phyloP scores from a whole-genome alignment of 129 eudicot species.

The Deinandra increscens region DNA sequence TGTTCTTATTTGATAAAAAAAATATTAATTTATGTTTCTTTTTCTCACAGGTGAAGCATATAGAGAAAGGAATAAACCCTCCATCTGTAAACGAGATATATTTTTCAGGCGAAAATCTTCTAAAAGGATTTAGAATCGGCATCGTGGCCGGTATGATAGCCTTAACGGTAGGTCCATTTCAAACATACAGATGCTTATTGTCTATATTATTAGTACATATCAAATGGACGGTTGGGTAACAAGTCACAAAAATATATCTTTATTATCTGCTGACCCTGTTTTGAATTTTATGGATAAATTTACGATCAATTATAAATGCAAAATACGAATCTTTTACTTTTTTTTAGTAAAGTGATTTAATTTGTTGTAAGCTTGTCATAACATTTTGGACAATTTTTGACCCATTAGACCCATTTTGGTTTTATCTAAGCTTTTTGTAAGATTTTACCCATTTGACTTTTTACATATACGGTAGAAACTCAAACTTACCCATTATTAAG shows the following conservation, averaged over 20 bases:
- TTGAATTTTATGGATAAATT: neutral
- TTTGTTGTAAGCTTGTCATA: neutral
- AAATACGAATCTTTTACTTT: neutral
- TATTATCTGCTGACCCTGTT: neutral
- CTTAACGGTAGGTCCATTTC: slow-evolving; percentile 50
- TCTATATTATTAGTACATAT: neutral
- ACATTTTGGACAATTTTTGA: neutral
- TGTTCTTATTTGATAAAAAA: neutral
- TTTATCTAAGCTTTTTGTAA: neutral
- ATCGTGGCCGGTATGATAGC: slow-evolving; percentile 76
- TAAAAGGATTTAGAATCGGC: slow-evolving; percentile 60
- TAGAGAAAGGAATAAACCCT: slow-evolving; percentile 69
- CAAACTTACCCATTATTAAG: neutral
- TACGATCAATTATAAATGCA: too few species aligned
- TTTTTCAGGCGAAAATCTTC: slow-evolving; percentile 56
- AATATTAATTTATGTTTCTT: neutral
- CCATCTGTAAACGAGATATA: slow-evolving; percentile 55
- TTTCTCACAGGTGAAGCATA: slow-evolving; percentile 48
- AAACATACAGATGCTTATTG: neutral
- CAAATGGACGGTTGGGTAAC: neutral
- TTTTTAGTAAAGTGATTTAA: neutral
- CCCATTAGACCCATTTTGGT: neutral
- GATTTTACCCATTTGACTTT: slow-evolving; percentile 1
- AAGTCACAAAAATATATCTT: neutral
- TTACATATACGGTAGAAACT: neutral